These are phyloP conservation scores for Alternaria gansuensis DNA, from an alignment of 2,329 filamentous ascomycete species.

Conservation along the genomic window DNA sequence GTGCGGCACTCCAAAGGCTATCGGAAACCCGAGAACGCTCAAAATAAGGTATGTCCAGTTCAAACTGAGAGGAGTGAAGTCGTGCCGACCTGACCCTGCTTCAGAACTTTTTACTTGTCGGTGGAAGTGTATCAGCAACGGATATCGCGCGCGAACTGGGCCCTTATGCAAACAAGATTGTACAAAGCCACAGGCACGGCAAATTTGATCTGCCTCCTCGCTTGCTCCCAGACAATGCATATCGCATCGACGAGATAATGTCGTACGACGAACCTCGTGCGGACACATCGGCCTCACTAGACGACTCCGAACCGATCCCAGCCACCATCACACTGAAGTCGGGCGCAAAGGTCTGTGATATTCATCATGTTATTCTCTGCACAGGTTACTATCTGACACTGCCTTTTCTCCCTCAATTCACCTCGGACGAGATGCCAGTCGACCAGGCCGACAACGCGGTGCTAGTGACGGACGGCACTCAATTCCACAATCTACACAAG, in stretches of 20 bases:
- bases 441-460: constrained; percentile 62
- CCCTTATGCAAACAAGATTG: constrained; percentile 56
- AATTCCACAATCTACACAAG: constrained; percentile 72
- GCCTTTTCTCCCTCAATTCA: constrained; percentile 67
- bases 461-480: constrained; percentile 70
- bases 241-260: constrained; percentile 63
- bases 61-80: background rate
- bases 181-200: constrained; percentile 68
- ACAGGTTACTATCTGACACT: constrained; percentile 75
- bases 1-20: constrained; percentile 64
- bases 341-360: constrained; percentile 61
- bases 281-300: background rate
- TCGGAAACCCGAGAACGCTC: constrained; percentile 57
- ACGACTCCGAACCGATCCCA: constrained; percentile 55
- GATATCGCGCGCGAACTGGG: constrained; percentile 65
- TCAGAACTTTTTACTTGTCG: constrained; percentile 63
- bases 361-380: constrained; percentile 70
- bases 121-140: constrained; percentile 64
- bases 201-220: constrained; percentile 65
- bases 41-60: constrained; percentile 56
- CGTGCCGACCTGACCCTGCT: background rate
- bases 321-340: constrained; percentile 63
- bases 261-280: constrained; percentile 54
- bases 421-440: constrained; percentile 56
- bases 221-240: constrained; percentile 63